A percentile compares a stretch with the other conserved stretches of the same genome.
These are phyloP conservation scores for Zarea fungicola DNA, from an alignment of 2,329 filamentous ascomycete genomes.

Conservation along the genomic window DNA sequence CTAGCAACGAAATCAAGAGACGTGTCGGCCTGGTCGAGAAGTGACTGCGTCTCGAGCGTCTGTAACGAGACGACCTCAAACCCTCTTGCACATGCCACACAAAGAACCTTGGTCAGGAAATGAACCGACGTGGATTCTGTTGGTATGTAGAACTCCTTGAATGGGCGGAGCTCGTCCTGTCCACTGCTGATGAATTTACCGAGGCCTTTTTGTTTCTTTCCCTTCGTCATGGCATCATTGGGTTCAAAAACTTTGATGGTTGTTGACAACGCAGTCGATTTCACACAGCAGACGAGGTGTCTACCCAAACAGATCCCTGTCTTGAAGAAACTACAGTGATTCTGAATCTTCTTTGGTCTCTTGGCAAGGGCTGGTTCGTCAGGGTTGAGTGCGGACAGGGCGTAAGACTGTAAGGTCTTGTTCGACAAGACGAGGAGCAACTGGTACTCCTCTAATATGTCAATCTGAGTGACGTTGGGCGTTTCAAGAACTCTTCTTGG, in stretches of 20 bases:
- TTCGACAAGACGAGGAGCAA: conserved; percentile 87
- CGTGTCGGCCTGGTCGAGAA: conserved; percentile 95
- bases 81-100: conserved; percentile 88
- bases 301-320: conserved; percentile 90
- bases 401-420: conserved; percentile 87
- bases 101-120: conserved; percentile 93
- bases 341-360: conserved; percentile 91
- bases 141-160: conserved; percentile 98
- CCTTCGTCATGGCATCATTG: conserved; percentile 88
- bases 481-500: conserved; percentile 83
- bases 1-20: conserved; percentile 94
- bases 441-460: conserved; percentile 92
- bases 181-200: conserved; percentile 91
- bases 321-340: conserved; percentile 98
- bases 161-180: conserved; percentile 91
- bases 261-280: conserved; percentile 85
- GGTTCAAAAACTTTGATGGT: conserved; percentile 99
- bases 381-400: conserved; percentile 77
- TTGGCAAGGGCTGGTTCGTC: conserved; percentile 77
- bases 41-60: conserved; percentile 94
- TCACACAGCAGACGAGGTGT: conserved; percentile 93
- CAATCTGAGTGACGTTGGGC: conserved; percentile 85
- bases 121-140: conserved; percentile 98
- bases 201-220: conserved; percentile 92
- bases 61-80: conserved; percentile 97